Conservation (phyloP, 2,329 filamentous ascomycete genomes). For the Macrophomina pseudophaseolina region DNA sequence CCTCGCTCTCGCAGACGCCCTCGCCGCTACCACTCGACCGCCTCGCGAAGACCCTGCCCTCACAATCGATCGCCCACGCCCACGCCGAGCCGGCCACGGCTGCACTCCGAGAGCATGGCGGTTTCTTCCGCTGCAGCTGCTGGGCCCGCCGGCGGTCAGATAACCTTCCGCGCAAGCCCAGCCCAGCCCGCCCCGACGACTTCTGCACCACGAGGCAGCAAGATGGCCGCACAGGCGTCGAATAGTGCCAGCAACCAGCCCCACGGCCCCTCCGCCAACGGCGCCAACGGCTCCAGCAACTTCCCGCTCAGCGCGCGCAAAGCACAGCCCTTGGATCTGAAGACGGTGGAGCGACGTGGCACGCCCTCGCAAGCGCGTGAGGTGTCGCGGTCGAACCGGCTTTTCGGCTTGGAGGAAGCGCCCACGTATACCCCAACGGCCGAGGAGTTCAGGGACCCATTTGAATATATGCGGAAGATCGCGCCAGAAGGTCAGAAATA, state of each 20-base stretch:
- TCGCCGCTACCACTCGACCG: slow-evolving; percentile 8
- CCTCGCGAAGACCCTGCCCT: background rate
- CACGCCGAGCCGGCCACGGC: slow-evolving; percentile 16
- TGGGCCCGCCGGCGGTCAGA: slow-evolving; percentile 37
- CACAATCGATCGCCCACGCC: background rate
- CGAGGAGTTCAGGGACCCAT: slow-evolving; percentile 93
- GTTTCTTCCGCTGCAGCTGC: slow-evolving; percentile 42
- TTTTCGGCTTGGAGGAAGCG: slow-evolving; percentile 85
- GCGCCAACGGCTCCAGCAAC: slow-evolving; percentile 42
- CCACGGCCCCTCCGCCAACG: slow-evolving; percentile 21
- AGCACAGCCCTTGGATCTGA: slow-evolving; percentile 76
- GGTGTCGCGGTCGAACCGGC: slow-evolving; percentile 75
- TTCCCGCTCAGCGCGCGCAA: slow-evolving; percentile 69
- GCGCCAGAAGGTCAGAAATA: slow-evolving; percentile 82
- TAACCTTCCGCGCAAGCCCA: slow-evolving; percentile 44
- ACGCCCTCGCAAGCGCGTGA: slow-evolving; percentile 79
- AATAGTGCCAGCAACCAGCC: slow-evolving; percentile 30
- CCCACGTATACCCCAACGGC: slow-evolving; percentile 88
- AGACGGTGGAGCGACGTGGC: slow-evolving; percentile 88
- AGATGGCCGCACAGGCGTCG: slow-evolving; percentile 38
- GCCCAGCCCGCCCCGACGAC: slow-evolving; percentile 30
- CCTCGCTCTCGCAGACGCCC: background rate
- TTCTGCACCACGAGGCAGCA: slow-evolving; percentile 26
- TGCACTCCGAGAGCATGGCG: slow-evolving; percentile 38
- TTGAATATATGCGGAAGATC: slow-evolving; percentile 93